Conservation (phyloP, 257 asterid species). For the Fraxinus americana region DNA sequence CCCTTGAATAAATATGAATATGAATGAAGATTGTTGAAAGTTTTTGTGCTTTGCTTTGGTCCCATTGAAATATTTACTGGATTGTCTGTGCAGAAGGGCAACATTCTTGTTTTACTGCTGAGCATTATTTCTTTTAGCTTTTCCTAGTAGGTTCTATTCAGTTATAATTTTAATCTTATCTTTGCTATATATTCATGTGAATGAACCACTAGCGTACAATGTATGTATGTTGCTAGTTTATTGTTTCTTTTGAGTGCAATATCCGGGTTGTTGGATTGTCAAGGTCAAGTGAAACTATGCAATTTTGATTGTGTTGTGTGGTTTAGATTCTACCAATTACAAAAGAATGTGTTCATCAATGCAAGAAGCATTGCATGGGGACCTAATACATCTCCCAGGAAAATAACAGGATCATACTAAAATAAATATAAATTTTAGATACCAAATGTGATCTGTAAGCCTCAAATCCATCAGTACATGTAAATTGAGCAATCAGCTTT, state of each 20-base stretch:
- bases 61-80: neutral
- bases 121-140: neutral
- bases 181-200: neutral
- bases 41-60: neutral
- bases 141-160: neutral
- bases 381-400: neutral
- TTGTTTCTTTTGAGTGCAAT: neutral
- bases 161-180: no score
- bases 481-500: neutral
- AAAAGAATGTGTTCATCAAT: neutral
- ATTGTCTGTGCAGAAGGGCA: neutral
- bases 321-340: neutral
- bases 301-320: neutral
- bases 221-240: neutral
- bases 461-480: neutral
- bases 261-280: neutral
- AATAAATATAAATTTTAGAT: no score
- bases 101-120: neutral
- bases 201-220: neutral
- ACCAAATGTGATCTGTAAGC: neutral
- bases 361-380: neutral
- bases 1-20: neutral
- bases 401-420: neutral
- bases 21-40: neutral
- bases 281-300: neutral